Evolutionary conservation across 148 eudicot genomes (phyloP), one percentile per base, ranked within the genome.

Genomic region (Tetragonia tetragonoides): DNA sequence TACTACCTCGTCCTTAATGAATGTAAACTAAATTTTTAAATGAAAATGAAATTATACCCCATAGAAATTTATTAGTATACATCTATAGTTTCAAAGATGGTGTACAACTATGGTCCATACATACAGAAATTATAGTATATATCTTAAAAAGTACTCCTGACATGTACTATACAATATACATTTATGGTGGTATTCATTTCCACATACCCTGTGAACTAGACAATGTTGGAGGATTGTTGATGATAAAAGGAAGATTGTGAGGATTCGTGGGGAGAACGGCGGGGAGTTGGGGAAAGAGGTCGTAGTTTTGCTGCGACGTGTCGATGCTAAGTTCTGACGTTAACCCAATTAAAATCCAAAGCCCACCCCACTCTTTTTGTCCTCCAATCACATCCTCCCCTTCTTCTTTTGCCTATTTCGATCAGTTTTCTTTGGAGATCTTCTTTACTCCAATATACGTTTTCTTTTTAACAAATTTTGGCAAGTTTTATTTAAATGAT

Each of bases 221-320:
- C 7, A 17, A 23, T 3, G 20, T 34, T 54, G 16, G 44, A 70
- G 47, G 14, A 15, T 2, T 39, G 16, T 46, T 51, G 61, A 71
- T 71, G 74, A 70, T 49, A 34, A 71, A 70, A 49, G 3, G 56
- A 11, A 34, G 60, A 10, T 71, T 51, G 74, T 71, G 61, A 28
- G 60, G 62, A 51, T 71, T 71, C 74, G 74, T 71, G 42, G 59
- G 74, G 21, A 71, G 14, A 68, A 71, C 74, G 74, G 74, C 74
- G 40, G 56, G 56, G 15, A 34, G 38, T 24, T 51, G 10, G 46
- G 56, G 56, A 51, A 53, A 56, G 74, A 18, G 54, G 42, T 28
- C 74, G 62, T 71, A 47, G 21, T 8, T 16, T 6, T 7, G 42
- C 39, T 51, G 61, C 39, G 38, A 53, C 60, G 73, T 71, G 74